Evolutionary conservation across 352 stramenopile species (phyloP).

Genomic region (Globisporangium apiculatum): DNA sequence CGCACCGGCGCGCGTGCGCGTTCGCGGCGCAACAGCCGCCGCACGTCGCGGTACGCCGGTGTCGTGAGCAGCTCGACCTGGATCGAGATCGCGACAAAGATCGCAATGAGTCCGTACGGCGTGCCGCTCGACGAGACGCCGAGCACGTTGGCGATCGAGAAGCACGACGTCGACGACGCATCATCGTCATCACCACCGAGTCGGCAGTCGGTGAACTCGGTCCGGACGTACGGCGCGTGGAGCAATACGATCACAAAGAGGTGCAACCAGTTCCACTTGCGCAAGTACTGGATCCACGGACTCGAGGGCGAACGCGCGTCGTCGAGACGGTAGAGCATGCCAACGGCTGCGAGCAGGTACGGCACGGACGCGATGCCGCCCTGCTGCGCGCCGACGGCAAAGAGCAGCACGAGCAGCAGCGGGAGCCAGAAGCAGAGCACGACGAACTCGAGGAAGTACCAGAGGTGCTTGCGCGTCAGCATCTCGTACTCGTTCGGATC

Average conservation of each 20-base stretch:
- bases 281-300: slow-evolving; percentile 64
- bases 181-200: slow-evolving; percentile 21
- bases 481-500: slow-evolving; percentile 45
- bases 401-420: slow-evolving; percentile 62
- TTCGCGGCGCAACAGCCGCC: slow-evolving; percentile 38
- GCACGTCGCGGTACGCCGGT: slow-evolving; percentile 52
- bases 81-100: slow-evolving; percentile 82
- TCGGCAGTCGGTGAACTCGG: slow-evolving; percentile 41
- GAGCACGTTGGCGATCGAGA: slow-evolving; percentile 64
- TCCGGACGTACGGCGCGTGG: slow-evolving; percentile 52
- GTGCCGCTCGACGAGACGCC: slow-evolving; percentile 46
- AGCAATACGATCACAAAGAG: slow-evolving; percentile 75
- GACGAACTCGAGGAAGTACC: slow-evolving; percentile 63
- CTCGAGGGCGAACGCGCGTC: slow-evolving; percentile 46
- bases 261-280: slow-evolving; percentile 79
- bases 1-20: slow-evolving; percentile 35
- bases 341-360: slow-evolving; percentile 60
- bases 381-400: slow-evolving; percentile 62
- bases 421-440: slow-evolving; percentile 61
- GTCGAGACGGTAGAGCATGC: slow-evolving; percentile 78
- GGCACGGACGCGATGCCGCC: slow-evolving; percentile 64
- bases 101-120: slow-evolving; percentile 61
- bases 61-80: slow-evolving; percentile 70
- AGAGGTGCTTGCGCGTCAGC: slow-evolving; percentile 52
- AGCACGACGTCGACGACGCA: slow-evolving; percentile 25